A percentile compares a stretch with the other conserved stretches of the same genome.
Conservation (phyloP, 2,329 filamentous ascomycete species). For the Trichoderma atrobrunneum region DNA sequence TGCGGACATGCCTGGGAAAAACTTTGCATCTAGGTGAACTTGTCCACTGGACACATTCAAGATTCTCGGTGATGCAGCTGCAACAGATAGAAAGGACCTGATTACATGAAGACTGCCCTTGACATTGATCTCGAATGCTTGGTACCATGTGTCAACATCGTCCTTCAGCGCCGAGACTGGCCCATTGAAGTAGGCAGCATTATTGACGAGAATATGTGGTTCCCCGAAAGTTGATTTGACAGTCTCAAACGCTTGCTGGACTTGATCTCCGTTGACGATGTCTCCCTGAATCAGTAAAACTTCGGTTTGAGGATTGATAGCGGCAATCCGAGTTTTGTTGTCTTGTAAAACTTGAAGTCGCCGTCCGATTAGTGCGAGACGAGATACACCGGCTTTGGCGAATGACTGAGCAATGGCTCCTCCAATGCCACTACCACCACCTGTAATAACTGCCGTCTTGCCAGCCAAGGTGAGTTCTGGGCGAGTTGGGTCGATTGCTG, state of each 20-base stretch:
- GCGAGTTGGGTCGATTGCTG: not conserved
- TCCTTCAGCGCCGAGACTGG: not conserved
- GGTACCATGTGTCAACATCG: not conserved
- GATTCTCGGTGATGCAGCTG: not conserved
- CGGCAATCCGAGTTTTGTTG: not conserved
- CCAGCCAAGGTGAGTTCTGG: not conserved
- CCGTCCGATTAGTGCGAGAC: not conserved
- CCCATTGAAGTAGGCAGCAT: not conserved
- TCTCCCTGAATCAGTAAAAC: not conserved
- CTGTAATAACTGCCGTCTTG: not conserved
- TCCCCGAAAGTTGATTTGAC: not conserved
- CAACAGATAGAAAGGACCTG: not conserved
- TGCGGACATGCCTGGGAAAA: not conserved
- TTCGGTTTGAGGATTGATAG: not conserved
- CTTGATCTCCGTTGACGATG: not conserved
- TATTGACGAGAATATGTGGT: slow-evolving; percentile 2
- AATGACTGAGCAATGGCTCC: slow-evolving; percentile 4
- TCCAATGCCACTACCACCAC: not conserved
- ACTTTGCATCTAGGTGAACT: not conserved
- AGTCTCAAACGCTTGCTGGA: not conserved
- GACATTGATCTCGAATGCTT: not conserved
- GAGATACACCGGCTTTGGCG: not conserved
- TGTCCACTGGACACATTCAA: not conserved
- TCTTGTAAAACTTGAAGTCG: not conserved
- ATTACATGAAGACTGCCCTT: not conserved